Conservation (phyloP, 768 basidiomycete genomes). For the Mycena vitilis region DNA sequence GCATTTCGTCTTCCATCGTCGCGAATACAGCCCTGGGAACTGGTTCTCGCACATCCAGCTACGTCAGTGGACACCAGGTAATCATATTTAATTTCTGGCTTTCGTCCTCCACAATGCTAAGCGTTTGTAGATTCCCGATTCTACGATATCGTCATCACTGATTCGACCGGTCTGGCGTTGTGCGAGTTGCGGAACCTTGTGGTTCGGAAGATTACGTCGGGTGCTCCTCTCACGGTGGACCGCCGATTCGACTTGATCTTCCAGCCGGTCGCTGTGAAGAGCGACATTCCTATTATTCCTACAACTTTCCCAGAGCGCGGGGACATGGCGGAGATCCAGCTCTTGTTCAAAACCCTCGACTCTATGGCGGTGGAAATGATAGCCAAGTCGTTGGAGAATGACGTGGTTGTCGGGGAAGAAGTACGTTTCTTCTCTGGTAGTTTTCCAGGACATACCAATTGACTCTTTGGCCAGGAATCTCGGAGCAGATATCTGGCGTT, state of each 20-base stretch:
- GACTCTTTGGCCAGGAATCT: not conserved
- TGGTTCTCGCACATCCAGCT: slow-evolving; percentile 20
- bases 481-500: slow-evolving; percentile 14
- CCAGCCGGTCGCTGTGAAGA: slow-evolving; percentile 4
- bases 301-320: not conserved
- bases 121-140: not conserved
- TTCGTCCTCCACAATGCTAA: no score
- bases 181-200: slow-evolving; percentile 6
- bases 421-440: not conserved
- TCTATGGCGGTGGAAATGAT: slow-evolving; percentile 9
- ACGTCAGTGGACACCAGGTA: slow-evolving; percentile 23
- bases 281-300: not conserved
- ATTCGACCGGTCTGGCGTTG: slow-evolving; percentile 1
- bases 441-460: not conserved
- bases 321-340: not conserved
- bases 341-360: slow-evolving; percentile 2
- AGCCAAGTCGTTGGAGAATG: slow-evolving; percentile 13
- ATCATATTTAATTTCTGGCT: not conserved
- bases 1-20: slow-evolving; percentile 19
- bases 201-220: not conserved
- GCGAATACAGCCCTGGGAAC: not conserved
- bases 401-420: slow-evolving; percentile 1
- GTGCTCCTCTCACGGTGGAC: not conserved
- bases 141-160: slow-evolving; percentile 19
- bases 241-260: slow-evolving; percentile 15